Base-by-base conservation (phyloP, 768 basidiomycete species). In the Suillus ampliporus region DNA sequence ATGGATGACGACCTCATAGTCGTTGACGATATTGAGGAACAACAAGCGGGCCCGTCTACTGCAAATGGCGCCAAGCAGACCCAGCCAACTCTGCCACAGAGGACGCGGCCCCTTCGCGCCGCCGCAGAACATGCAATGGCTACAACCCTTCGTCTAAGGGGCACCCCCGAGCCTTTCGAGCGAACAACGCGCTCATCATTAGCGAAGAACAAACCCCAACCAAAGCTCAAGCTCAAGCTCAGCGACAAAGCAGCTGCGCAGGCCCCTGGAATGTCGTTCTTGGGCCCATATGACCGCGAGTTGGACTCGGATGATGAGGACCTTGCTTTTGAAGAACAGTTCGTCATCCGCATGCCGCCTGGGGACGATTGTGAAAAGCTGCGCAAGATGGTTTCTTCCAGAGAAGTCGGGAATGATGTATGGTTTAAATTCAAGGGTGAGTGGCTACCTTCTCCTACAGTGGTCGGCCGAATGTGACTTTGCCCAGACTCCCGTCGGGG, bases 351-450 rank as follows among this genome's bases (percentile, higher is more conserved):
- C 34, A 87, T 99, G 82, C 94, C 93, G 0, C 86, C 89, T 10
- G 93, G 93, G 2, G 89, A 91, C 64, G 92, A 94, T 67, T 86
- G 87, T 61, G 90, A 94, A 43, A 88, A 81, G 69, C 70, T 97
- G 63, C 85, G 86, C 74, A 93, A 94, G 80, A 89, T 92, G 84
- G 88, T 95, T 38, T 84, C 87, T 57, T 78, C 88, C 56, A 84
- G 94, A 64, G 94, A 96, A 71, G 80, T 94, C 7, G 72, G 85
- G 14, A 88, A 89, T 68, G 96, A 96, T 68, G 88, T 92, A 14
- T 98, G 95, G 92, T 96, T 99, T 84, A 97, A 97, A 78, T 99
- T 99, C 75, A 94, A 97, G 79, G 95, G 95, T 94, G 69, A 61
- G 58, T 60, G 41, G 28, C 34, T 51, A 38, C 44, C 28, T 15